Base-by-base conservation (phyloP, 208 protist species). In the Blastocrithidia nonstop region DNA sequence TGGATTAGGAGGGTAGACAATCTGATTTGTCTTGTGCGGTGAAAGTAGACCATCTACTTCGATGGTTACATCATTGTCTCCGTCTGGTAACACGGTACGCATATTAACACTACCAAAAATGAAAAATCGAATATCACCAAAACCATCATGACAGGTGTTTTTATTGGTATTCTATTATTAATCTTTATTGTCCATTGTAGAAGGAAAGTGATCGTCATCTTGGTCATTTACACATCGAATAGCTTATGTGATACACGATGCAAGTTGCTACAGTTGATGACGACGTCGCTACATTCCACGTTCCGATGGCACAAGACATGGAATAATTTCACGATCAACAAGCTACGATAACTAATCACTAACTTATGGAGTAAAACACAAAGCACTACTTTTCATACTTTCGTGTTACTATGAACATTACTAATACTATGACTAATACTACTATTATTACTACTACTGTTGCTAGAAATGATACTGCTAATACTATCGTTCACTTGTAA, bases 21-120 rank as follows among this genome's bases (percentile, higher is more conserved):
- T n/a, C n/a, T n/a, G n/a, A n/a, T n/a, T n/a, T n/a, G n/a, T n/a
- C n/a, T n/a, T n/a, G n/a, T n/a, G n/a, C n/a, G n/a, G 15, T 2
- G 59, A 27, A 47, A 80, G 43, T 44, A 89, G 52, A 1, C 80
- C 75, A 38, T 85, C 71, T 13, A 90, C 60, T 54, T 85, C 76
- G 22, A 90, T 50, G 19, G 81, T 90, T 16, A 91, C 52, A 38
- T 91, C 81, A 33, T 87, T 91, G 71, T 91, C 81, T 27, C 81
- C 81, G 45, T 87, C 81, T n/a, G 81, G 81, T 44, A 91, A 61
- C 43, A 91, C 76, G 8, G 81, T 91, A 45, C 73, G 70, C 66
- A 82, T 80, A 51, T 79, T 70, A 19, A 91, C 76, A 50, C 74
- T 86, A 48, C 81, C 81, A 45, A 85, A 91, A 23, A 91, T 71